Evolutionary conservation across 1,139 yeast species (phyloP), one percentile per base, ranked within the genome.

Genomic region (Saccharomyces hybrid): DNA sequence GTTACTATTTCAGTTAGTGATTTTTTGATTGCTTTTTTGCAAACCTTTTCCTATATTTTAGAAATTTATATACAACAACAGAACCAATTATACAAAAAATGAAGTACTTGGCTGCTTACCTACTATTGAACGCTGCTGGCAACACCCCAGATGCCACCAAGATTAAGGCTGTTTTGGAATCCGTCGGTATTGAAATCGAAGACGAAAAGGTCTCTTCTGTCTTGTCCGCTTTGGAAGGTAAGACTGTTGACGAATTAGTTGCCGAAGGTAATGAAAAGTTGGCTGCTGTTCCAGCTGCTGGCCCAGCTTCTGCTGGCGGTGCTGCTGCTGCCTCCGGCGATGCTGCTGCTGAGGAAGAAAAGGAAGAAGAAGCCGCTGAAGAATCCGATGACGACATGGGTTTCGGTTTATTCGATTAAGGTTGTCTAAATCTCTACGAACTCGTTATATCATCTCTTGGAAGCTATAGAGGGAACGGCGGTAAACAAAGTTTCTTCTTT

Each of bases 21-120:
- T 16, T 14, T 16, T 14, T 38, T 38, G 14, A 8, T 38, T 14
- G 6, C 4, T n/a, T 20, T 20, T 20, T 20, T 38, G 8, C 8
- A 7, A 9, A 11, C 11, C 9, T 28, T 28, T 28, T 7, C 13
- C 11, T 4, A 7, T 28, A 28, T 32, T 28, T 8, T 13, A 27
- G 9, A 20, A 20, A 26, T 16, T 27, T 14, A 20, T 26, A 28
- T n/a, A 47, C 25, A 14, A 26, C 31, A 47, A 26, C 31, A 27
- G 47, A 52, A 28, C 34, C n/a, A 42, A 16, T 23, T 14, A 28
- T 41, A 49, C 50, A 32, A 54, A 57, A 55, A 76, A 80, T 84
- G 90, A 86, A 85, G 83, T 86, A 86, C 82, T 81, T 86, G 78
- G 93, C 95, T 79, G 91, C 95, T 78, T 86, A 86, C 82, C 82